A percentile compares a stretch with the other conserved stretches of the same genome.
Conservation (phyloP, 192 early-diverging fungal species). For the Coemansia sp. region DNA sequence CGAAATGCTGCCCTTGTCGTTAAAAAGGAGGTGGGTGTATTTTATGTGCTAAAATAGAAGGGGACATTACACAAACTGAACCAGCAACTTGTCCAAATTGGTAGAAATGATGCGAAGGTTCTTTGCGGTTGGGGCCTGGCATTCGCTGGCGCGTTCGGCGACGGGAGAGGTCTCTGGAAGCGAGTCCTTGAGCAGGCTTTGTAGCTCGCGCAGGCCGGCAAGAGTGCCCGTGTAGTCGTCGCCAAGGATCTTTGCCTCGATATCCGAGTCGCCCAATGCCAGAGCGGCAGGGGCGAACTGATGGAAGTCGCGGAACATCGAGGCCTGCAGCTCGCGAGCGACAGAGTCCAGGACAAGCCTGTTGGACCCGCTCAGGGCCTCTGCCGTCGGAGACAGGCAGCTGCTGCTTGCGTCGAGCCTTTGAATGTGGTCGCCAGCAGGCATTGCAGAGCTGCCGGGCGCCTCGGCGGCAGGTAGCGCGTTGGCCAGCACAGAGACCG, state of each 20-base stretch:
- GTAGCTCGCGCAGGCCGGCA: conserved; percentile 28
- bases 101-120: conserved; percentile 37
- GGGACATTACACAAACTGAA: conserved; percentile 19
- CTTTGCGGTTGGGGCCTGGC: conserved; percentile 37
- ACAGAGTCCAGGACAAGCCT: conserved; percentile 22
- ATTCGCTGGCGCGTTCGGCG: conserved; percentile 10
- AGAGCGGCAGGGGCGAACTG: conserved; percentile 41
- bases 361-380: conserved; percentile 12
- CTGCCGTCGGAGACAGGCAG: conserved; percentile 27
- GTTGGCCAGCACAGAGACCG: background rate
- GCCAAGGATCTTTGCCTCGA: conserved; percentile 28
- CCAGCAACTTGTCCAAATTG: conserved; percentile 29
- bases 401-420: conserved; percentile 19
- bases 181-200: conserved; percentile 16
- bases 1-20: background rate
- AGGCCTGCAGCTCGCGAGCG: conserved; percentile 22
- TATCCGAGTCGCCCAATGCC: conserved; percentile 23
- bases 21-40: background rate
- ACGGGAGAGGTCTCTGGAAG: background rate
- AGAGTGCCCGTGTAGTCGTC: conserved; percentile 20
- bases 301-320: conserved; percentile 49
- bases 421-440: conserved; percentile 14
- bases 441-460: background rate
- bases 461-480: conserved; percentile 7
- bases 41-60: background rate